Conservation (phyloP, 768 basidiomycete genomes). For the Leccinum fibrillosum region DNA sequence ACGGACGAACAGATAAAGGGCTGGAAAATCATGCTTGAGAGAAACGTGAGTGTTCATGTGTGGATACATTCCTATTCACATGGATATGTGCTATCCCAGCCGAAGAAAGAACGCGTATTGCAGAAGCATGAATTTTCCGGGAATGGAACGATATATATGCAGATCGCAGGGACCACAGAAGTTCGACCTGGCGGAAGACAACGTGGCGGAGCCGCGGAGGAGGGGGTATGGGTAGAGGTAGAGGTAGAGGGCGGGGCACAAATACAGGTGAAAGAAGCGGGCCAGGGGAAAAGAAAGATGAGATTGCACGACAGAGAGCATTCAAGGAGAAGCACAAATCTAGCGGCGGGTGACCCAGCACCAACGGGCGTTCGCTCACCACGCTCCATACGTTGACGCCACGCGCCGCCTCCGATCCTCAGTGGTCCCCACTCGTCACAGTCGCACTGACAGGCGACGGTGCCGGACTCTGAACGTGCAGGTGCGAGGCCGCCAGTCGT, state of each 20-base stretch:
- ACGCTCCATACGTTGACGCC: too few relatives aligned
- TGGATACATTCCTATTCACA: slow-evolving; percentile 10
- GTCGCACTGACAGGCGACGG: too few relatives aligned
- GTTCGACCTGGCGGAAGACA: slow-evolving; percentile 15
- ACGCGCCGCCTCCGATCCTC: too few relatives aligned
- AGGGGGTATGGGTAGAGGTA: slow-evolving; percentile 34
- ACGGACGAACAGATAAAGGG: slow-evolving; percentile 87
- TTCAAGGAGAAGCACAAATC: slow-evolving; percentile 82
- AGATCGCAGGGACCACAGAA: not conserved
- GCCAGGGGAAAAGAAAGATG: slow-evolving; percentile 36
- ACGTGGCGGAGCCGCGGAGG: slow-evolving; percentile 25
- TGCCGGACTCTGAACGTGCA: too few relatives aligned
- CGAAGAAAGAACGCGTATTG: slow-evolving; percentile 69
- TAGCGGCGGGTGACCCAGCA: slow-evolving; percentile 36
- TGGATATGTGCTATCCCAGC: slow-evolving; percentile 38
- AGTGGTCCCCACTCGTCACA: too few relatives aligned
- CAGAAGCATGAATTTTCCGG: slow-evolving; percentile 76
- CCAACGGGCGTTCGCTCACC: too few relatives aligned
- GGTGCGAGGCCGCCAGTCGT: too few relatives aligned
- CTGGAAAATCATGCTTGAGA: slow-evolving; percentile 87
- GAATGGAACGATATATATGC: slow-evolving; percentile 38
- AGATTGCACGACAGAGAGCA: slow-evolving; percentile 53
- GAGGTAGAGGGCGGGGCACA: slow-evolving; percentile 35
- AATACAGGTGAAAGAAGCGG: slow-evolving; percentile 34
- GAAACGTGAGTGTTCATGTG: slow-evolving; percentile 58